Percentiles rank a stretch among this genome's conserved stretches.
These are phyloP conservation scores for Pichiaceae sp. DNA, from an alignment of 1,139 yeast genomes.

Conservation along the genomic window DNA sequence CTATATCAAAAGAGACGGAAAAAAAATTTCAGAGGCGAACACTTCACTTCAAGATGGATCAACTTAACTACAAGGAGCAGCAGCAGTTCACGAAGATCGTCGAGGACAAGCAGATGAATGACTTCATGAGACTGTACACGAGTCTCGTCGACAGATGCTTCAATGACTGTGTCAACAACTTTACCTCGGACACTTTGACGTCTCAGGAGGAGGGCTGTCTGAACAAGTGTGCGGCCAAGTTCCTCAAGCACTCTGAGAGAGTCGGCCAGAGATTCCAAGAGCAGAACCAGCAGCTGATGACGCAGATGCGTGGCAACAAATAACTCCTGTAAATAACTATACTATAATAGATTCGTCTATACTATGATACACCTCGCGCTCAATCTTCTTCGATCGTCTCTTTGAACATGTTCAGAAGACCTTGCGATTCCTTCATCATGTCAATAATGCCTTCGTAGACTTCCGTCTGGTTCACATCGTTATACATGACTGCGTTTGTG, in stretches of 20 bases:
- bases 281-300: conserved; percentile 60
- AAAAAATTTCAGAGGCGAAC: background rate
- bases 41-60: conserved; percentile 43
- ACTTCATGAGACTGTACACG: conserved; percentile 93
- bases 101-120: conserved; percentile 98
- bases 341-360: background rate
- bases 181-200: conserved; percentile 84
- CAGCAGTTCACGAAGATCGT: conserved; percentile 93
- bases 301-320: conserved; percentile 29
- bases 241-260: conserved; percentile 95
- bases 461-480: conserved; percentile 51
- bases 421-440: conserved; percentile 54
- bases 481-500: conserved; percentile 79
- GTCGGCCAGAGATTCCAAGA: conserved; percentile 99
- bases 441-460: conserved; percentile 55
- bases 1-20: too few species aligned
- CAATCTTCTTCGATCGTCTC: conserved; percentile 15
- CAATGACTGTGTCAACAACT: conserved; percentile 94
- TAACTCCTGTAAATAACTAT: conserved; percentile 3
- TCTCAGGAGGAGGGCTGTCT: conserved; percentile 80
- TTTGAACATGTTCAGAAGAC: conserved; percentile 40
- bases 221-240: conserved; percentile 90
- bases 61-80: conserved; percentile 84
- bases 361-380: background rate
- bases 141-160: conserved; percentile 94